Conservation (phyloP, 306 rosid genomes). For the Trifolium fragiferum region DNA sequence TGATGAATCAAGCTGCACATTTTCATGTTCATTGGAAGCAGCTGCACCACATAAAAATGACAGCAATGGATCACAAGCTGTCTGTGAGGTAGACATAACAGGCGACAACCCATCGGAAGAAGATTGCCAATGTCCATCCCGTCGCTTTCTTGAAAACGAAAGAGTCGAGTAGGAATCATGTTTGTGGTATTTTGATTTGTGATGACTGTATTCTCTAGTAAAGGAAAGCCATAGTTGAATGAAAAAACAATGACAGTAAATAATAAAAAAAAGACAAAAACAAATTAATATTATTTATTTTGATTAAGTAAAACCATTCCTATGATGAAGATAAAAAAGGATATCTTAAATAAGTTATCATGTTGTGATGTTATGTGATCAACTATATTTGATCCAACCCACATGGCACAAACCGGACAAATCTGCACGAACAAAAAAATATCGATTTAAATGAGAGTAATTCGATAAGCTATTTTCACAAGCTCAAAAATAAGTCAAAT, state of each 20-base stretch:
- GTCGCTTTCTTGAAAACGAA: conserved; percentile 57
- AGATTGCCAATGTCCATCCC: conserved; percentile 47
- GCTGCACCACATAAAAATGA: conserved; percentile 56
- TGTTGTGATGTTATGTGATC: conserved; percentile 72
- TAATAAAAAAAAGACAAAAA: not conserved
- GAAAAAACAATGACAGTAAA: not conserved
- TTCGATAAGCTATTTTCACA: not conserved
- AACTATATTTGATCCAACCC: conserved; percentile 61
- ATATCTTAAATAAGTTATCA: conserved; percentile 63
- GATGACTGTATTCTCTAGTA: not conserved
- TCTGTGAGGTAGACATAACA: conserved; percentile 56
- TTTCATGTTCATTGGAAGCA: conserved; percentile 36
- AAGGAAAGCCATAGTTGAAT: not conserved
- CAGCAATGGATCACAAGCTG: conserved; percentile 58
- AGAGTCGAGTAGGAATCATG: conserved; percentile 49
- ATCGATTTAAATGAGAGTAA: conserved; percentile 40
- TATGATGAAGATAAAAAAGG: conserved; percentile 25
- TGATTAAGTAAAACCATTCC: conserved; percentile 1
- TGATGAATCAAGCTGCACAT: conserved; percentile 51
- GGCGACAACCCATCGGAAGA: conserved; percentile 9
- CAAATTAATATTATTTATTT: not conserved
- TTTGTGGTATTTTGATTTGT: conserved; percentile 50
- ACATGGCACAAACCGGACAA: conserved; percentile 67
- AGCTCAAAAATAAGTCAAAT: no score
- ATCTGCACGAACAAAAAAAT: conserved; percentile 54